Percentiles rank a stretch among this genome's conserved stretches.
phyloP scores from a whole-genome alignment of 164 flowering plant species.

The Nymphaea colorata region DNA sequence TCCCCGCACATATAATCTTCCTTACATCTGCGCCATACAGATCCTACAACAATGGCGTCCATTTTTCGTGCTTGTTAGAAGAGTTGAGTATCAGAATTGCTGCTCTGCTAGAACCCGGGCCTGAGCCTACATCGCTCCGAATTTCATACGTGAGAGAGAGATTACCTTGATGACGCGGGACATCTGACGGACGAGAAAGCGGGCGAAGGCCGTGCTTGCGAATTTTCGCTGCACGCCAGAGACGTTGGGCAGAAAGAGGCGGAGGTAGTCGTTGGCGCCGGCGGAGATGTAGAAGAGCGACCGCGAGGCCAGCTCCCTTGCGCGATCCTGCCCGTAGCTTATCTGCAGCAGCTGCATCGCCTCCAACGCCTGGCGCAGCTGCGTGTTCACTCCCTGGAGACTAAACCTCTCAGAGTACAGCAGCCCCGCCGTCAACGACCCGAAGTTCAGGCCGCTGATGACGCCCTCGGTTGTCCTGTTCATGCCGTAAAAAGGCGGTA shows the following conservation, averaged over 20 bases:
- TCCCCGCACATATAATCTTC: constrained; percentile 45
- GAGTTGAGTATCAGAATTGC: too few relatives aligned
- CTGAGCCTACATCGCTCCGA: too few relatives aligned
- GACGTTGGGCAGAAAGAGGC: constrained; percentile 21
- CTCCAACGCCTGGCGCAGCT: constrained; percentile 55
- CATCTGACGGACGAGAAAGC: constrained; percentile 40
- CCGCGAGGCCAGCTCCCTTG: constrained; percentile 24
- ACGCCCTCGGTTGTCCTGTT: constrained; percentile 44
- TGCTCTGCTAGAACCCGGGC: too few relatives aligned
- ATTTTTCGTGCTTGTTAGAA: too few relatives aligned
- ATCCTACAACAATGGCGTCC: constrained; percentile 5
- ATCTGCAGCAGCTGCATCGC: constrained; percentile 55
- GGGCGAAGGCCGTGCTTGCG: constrained; percentile 19
- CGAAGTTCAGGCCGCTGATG: constrained; percentile 46
- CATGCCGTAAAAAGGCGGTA: constrained; percentile 38
- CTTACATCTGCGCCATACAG: constrained; percentile 36
- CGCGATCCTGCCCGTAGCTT: constrained; percentile 23
- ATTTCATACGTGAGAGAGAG: neutral
- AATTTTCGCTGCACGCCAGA: constrained; percentile 11
- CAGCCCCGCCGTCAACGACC: constrained; percentile 56
- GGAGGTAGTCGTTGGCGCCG: constrained; percentile 57
- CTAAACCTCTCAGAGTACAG: constrained; percentile 20
- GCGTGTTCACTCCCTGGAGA: constrained; percentile 50
- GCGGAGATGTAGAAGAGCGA: constrained; percentile 60
- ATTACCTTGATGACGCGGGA: constrained; percentile 13